These are phyloP conservation scores for Miscanthus lutarioriparius DNA, from an alignment of 176 grass and related monocot genomes.

Conservation along the genomic window DNA sequence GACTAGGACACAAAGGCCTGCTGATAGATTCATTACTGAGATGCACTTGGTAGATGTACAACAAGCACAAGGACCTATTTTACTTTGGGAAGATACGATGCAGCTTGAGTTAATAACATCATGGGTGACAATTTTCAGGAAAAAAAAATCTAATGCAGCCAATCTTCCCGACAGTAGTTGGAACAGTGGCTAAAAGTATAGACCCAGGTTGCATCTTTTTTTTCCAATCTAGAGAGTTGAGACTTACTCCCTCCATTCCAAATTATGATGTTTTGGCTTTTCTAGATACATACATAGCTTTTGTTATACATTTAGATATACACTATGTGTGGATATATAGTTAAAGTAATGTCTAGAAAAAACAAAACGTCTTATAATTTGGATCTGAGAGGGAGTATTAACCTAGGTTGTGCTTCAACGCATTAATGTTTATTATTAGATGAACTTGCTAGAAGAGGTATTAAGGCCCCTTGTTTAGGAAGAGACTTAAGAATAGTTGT, in stretches of 20 bases:
- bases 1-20: background rate
- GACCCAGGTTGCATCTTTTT: background rate
- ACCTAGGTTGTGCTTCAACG: background rate
- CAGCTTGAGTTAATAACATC: background rate
- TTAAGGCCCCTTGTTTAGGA: background rate
- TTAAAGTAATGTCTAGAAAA: too few relatives aligned
- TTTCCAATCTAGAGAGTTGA: background rate
- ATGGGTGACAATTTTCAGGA: background rate
- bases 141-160: background rate
- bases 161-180: background rate
- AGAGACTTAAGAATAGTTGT: background rate
- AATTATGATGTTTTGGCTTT: background rate
- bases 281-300: background rate
- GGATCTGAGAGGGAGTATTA: background rate
- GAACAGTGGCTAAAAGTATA: background rate
- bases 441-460: background rate
- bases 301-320: background rate
- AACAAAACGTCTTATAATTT: background rate
- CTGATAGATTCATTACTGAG: background rate
- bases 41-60: background rate
- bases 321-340: background rate
- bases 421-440: background rate
- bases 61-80: background rate
- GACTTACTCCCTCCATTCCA: background rate
- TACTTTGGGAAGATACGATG: background rate